Conservation (phyloP, 1,284 basidiomycete genomes). For the Papiliotrema terrestris region DNA sequence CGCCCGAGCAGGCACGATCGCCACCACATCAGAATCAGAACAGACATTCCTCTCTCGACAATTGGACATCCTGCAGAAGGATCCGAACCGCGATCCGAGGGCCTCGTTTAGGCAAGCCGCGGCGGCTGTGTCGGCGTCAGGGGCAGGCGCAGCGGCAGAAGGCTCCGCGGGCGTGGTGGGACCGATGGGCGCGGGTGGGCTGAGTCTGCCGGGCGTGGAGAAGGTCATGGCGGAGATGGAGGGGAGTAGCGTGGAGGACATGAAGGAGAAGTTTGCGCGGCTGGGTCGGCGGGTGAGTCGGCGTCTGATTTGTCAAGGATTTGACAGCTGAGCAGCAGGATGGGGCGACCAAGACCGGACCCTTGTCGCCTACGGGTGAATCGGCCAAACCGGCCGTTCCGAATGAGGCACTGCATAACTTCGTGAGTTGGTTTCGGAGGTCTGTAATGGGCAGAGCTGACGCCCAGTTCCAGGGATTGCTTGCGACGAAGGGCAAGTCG, state of each 20-base stretch:
- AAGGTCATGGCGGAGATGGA: slow-evolving; percentile 83
- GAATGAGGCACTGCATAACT: slow-evolving; percentile 48
- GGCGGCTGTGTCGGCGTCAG: slow-evolving; percentile 47
- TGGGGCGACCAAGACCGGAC: slow-evolving; percentile 24
- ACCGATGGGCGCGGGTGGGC: slow-evolving; percentile 73
- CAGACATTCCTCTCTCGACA: slow-evolving; percentile 82
- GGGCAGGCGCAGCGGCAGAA: not conserved
- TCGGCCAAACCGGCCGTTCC: slow-evolving; percentile 18
- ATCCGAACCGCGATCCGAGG: slow-evolving; percentile 79
- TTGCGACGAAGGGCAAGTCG: slow-evolving; percentile 27
- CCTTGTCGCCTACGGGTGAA: slow-evolving; percentile 19
- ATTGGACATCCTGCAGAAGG: slow-evolving; percentile 82
- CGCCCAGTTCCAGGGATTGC: slow-evolving; percentile 43
- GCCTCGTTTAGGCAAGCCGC: slow-evolving; percentile 73
- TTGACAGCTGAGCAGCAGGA: slow-evolving; percentile 7
- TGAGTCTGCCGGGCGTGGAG: slow-evolving; percentile 79
- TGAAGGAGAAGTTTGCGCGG: slow-evolving; percentile 41
- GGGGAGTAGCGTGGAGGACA: slow-evolving; percentile 50
- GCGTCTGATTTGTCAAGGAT: not conserved
- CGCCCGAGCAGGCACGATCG: slow-evolving; percentile 2
- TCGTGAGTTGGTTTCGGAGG: slow-evolving; percentile 30
- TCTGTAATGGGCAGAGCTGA: not conserved
- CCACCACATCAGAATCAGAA: slow-evolving; percentile 57
- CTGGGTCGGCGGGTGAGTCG: slow-evolving; percentile 32
- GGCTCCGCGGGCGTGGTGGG: slow-evolving; percentile 62